Conservation (phyloP, 2,329 filamentous ascomycete species). For the Atkinsonella hypoxylon region DNA sequence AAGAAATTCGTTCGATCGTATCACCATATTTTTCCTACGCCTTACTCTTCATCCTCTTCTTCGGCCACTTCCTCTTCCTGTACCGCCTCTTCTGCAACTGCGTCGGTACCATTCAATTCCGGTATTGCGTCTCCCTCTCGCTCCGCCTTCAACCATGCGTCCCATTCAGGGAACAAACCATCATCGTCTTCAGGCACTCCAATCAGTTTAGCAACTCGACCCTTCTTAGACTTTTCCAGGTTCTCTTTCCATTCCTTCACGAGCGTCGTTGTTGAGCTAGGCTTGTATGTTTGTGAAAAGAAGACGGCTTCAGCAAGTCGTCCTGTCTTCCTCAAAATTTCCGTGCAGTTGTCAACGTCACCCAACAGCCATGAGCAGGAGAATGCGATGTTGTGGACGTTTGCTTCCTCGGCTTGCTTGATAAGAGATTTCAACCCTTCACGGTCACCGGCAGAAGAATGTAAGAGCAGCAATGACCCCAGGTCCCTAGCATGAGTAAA, state of each 20-base stretch:
- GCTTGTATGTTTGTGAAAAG: constrained; percentile 93
- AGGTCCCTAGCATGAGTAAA: constrained; percentile 85
- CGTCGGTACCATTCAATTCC: constrained; percentile 4
- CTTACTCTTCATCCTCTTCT: constrained; percentile 13
- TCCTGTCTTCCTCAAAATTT: constrained; percentile 67
- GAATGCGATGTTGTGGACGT: constrained; percentile 87
- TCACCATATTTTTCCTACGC: constrained; percentile 11
- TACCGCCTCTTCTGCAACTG: constrained; percentile 5
- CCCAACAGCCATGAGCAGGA: constrained; percentile 79
- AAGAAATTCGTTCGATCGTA: constrained; percentile 2
- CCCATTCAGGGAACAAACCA: constrained; percentile 93
- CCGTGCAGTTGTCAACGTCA: constrained; percentile 70
- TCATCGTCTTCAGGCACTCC: constrained; percentile 72
- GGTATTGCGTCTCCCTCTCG: constrained; percentile 41
- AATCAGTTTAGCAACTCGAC: constrained; percentile 70
- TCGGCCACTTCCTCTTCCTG: constrained; percentile 13
- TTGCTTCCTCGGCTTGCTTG: constrained; percentile 60
- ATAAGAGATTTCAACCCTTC: constrained; percentile 63
- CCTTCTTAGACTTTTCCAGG: constrained; percentile 76
- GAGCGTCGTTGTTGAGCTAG: constrained; percentile 55
- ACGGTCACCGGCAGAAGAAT: constrained; percentile 73
- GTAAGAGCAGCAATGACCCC: constrained; percentile 75
- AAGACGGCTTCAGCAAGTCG: constrained; percentile 77
- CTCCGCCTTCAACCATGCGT: constrained; percentile 76
- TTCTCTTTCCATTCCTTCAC: constrained; percentile 71